phyloP scores from a whole-genome alignment of 371 early-diverging fungal genomes.

The Nematocida sp. region DNA sequence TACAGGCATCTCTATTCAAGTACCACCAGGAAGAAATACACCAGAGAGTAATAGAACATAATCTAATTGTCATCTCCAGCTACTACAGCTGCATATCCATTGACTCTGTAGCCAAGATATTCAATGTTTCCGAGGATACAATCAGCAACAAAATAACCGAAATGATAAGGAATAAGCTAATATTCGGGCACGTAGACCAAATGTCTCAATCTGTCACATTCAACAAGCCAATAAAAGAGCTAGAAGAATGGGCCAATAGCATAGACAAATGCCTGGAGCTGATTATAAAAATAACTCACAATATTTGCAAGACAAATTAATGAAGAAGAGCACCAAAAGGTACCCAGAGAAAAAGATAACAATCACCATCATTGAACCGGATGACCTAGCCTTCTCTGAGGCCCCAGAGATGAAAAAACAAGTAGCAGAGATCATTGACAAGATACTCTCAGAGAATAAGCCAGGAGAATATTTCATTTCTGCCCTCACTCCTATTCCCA shows the following conservation, averaged over 20 bases:
- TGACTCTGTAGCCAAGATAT: conserved; percentile 26
- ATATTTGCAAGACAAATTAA: conserved; percentile 1
- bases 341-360: not conserved
- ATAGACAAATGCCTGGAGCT: conserved; percentile 55
- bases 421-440: not conserved
- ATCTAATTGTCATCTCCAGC: conserved; percentile 52
- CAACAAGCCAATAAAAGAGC: conserved; percentile 25
- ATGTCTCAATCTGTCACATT: conserved; percentile 53
- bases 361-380: not conserved
- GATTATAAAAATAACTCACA: conserved; percentile 58
- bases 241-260: conserved; percentile 40
- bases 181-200: conserved; percentile 57
- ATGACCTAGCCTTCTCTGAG: too few species aligned
- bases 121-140: conserved; percentile 40
- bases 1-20: not conserved
- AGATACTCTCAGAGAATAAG: not conserved
- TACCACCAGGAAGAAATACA: conserved; percentile 14
- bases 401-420: not conserved
- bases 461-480: conserved; percentile 9
- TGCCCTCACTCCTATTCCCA: not conserved
- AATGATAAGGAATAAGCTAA: conserved; percentile 56
- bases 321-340: not conserved
- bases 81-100: conserved; percentile 53
- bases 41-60: conserved; percentile 56
- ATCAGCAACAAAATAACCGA: conserved; percentile 49